A percentile compares a stretch with the other conserved stretches of the same genome.
phyloP scores from a whole-genome alignment of 805 yeast genomes.

The Cyberlindnera xishuangbannaensis region DNA sequence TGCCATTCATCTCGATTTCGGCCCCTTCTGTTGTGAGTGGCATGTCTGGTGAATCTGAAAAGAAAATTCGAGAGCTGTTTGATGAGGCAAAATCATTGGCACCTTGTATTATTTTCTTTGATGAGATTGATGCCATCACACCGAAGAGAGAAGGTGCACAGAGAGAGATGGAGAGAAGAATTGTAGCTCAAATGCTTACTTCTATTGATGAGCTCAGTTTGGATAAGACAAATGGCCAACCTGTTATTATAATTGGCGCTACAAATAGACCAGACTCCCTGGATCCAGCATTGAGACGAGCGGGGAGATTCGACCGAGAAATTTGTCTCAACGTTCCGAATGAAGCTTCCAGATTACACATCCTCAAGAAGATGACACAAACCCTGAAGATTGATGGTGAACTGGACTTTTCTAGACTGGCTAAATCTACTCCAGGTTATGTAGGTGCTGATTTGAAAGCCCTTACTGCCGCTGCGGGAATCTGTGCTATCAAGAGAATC shows the following conservation, averaged over 20 bases:
- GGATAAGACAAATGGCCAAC: conserved; percentile 86
- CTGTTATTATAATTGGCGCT: conserved; percentile 93
- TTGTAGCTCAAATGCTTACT: conserved; percentile 91
- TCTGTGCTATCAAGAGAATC: conserved; percentile 87
- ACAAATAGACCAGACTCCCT: conserved; percentile 94
- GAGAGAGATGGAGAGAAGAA: conserved; percentile 95
- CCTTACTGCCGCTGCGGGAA: conserved; percentile 91
- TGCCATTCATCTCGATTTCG: conserved; percentile 84
- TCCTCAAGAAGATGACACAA: conserved; percentile 67
- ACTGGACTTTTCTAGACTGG: conserved; percentile 66
- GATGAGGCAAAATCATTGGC: conserved; percentile 89
- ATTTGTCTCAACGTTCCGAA: conserved; percentile 93
- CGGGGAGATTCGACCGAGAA: conserved; percentile 95
- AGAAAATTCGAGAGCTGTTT: conserved; percentile 85
- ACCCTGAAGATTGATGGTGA: conserved; percentile 60
- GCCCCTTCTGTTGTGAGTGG: conserved; percentile 98
- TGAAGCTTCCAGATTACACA: conserved; percentile 72
- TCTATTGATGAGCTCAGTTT: conserved; percentile 89
- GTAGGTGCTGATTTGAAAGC: conserved; percentile 98
- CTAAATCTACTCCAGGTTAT: conserved; percentile 93
- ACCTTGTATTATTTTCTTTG: conserved; percentile 89
- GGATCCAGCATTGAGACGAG: conserved; percentile 91
- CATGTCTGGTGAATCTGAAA: conserved; percentile 98
- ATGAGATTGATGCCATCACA: conserved; percentile 96
- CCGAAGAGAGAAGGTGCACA: conserved; percentile 98